Percentiles rank a stretch among this genome's conserved stretches.
Conservation (phyloP, 139 green algal genomes). For the Coccomyxa sp. region DNA sequence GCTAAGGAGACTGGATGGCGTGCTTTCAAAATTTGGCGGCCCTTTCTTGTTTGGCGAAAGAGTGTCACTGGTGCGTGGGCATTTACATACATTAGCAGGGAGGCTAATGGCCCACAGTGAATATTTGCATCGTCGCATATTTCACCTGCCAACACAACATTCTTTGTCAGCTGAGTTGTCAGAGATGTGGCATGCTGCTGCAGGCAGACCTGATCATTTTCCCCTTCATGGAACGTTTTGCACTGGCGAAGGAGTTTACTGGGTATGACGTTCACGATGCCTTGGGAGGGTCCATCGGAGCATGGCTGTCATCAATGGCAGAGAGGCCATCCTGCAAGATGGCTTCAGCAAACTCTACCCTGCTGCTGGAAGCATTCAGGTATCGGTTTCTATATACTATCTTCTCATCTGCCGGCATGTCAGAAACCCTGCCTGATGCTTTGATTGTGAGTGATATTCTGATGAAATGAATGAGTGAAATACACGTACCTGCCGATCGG, state of each 20-base stretch:
- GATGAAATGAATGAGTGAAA: neutral
- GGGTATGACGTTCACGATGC: constrained; percentile 13
- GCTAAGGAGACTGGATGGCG: constrained; percentile 8
- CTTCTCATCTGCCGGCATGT: neutral
- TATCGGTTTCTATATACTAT: neutral
- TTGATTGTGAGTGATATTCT: neutral
- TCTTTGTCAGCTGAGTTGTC: too few species aligned
- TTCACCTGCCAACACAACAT: too few species aligned
- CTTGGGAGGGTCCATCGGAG: constrained; percentile 6
- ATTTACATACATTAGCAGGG: too few species aligned
- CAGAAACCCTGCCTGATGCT: neutral
- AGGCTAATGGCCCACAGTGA: too few species aligned
- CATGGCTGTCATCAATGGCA: constrained; percentile 38
- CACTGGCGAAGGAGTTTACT: constrained; percentile 13
- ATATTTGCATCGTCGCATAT: too few species aligned
- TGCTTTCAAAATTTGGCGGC: constrained; percentile 20
- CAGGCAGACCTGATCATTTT: constrained; percentile 31
- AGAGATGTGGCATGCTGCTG: neutral
- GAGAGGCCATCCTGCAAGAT: constrained; percentile 14
- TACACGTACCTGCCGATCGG: too few species aligned
- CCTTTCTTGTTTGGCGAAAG: constrained; percentile 31
- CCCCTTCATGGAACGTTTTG: constrained; percentile 39
- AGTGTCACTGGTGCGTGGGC: constrained; percentile 13
- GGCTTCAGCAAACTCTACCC: constrained; percentile 19
- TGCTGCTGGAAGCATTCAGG: constrained; percentile 31